Percentiles rank a stretch among this genome's conserved stretches.
These are phyloP conservation scores for Saxophila tyrrhenica DNA, from an alignment of 495 filamentous ascomycete species.

Conservation along the genomic window DNA sequence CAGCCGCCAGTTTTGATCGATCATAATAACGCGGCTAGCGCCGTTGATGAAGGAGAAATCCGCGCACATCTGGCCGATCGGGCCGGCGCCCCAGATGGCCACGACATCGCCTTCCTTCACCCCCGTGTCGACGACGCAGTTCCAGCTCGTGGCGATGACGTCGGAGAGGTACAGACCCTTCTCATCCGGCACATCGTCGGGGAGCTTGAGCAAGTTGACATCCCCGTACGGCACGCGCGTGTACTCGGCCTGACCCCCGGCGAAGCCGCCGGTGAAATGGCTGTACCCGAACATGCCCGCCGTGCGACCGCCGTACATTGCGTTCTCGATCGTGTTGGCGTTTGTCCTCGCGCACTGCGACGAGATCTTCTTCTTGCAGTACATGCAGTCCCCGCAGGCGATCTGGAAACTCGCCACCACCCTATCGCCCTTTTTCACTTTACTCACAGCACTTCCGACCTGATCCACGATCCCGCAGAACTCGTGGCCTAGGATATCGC, in stretches of 20 bases:
- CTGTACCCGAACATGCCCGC: slow-evolving; percentile 66
- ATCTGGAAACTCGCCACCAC: slow-evolving; percentile 86
- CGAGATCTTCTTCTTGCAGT: slow-evolving; percentile 62
- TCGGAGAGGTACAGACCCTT: slow-evolving; percentile 76
- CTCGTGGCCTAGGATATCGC: slow-evolving; percentile 85
- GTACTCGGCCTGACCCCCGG: slow-evolving; percentile 83
- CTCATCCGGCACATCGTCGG: slow-evolving; percentile 75
- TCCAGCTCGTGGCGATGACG: slow-evolving; percentile 66
- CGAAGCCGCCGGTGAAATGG: slow-evolving; percentile 81
- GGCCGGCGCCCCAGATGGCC: slow-evolving; percentile 68
- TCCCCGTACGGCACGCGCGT: slow-evolving; percentile 75
- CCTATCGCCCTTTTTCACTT: slow-evolving; percentile 55
- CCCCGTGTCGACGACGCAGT: slow-evolving; percentile 72
- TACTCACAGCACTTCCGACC: slow-evolving; percentile 49
- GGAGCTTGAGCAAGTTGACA: slow-evolving; percentile 68
- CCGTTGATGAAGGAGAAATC: slow-evolving; percentile 62
- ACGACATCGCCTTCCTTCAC: slow-evolving; percentile 71
- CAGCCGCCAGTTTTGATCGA: slow-evolving; percentile 70
- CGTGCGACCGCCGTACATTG: slow-evolving; percentile 51
- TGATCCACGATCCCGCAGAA: slow-evolving; percentile 73
- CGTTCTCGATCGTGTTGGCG: slow-evolving; percentile 52
- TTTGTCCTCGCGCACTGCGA: slow-evolving; percentile 76
- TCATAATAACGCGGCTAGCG: slow-evolving; percentile 64
- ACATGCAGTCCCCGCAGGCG: slow-evolving; percentile 62
- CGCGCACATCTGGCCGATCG: slow-evolving; percentile 70